These are phyloP conservation scores for Globisporangium okanoganense DNA, from an alignment of 352 stramenopile genomes.

Conservation along the genomic window DNA sequence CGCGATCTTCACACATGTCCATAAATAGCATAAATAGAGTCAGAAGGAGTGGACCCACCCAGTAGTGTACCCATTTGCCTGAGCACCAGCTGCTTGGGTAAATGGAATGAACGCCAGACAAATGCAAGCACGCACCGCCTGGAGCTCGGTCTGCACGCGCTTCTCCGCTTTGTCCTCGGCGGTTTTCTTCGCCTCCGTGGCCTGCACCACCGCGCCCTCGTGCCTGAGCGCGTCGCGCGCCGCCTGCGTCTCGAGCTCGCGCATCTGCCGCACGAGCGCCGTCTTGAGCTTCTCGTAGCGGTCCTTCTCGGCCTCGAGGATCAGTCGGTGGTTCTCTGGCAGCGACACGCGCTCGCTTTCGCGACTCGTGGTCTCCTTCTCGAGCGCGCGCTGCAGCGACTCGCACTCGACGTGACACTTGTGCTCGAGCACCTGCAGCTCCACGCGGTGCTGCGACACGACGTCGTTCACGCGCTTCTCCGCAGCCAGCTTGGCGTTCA, in stretches of 20 bases:
- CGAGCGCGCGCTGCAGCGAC: conserved; percentile 24
- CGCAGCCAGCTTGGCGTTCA: conserved; percentile 36
- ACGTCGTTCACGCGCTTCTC: conserved; percentile 55
- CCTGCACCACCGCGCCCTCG: conserved; percentile 36
- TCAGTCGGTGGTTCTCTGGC: conserved; percentile 47
- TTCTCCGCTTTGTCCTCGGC: conserved; percentile 60
- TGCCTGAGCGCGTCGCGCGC: conserved; percentile 36
- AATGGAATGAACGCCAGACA: background rate
- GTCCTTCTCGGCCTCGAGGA: conserved; percentile 60
- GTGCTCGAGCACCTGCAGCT: conserved; percentile 54
- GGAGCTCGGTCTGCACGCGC: conserved; percentile 57
- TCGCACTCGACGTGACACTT: conserved; percentile 57
- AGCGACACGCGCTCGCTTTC: conserved; percentile 49
- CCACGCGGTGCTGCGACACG: conserved; percentile 35
- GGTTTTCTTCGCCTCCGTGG: conserved; percentile 24
- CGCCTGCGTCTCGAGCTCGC: conserved; percentile 43
- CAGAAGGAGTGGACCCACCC: background rate
- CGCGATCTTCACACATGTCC: conserved; percentile 28
- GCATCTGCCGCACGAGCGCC: conserved; percentile 43
- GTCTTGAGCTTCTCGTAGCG: conserved; percentile 60
- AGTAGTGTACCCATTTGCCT: conserved; percentile 3
- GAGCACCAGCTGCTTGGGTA: background rate
- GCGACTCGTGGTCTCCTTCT: conserved; percentile 35
- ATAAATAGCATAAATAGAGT: conserved; percentile 1
- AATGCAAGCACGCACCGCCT: conserved; percentile 25